Evolutionary conservation across 176 grass and related monocot genomes (phyloP), one percentile per base, ranked within the genome.

Genomic region (Echinochloa phyllopogon): DNA sequence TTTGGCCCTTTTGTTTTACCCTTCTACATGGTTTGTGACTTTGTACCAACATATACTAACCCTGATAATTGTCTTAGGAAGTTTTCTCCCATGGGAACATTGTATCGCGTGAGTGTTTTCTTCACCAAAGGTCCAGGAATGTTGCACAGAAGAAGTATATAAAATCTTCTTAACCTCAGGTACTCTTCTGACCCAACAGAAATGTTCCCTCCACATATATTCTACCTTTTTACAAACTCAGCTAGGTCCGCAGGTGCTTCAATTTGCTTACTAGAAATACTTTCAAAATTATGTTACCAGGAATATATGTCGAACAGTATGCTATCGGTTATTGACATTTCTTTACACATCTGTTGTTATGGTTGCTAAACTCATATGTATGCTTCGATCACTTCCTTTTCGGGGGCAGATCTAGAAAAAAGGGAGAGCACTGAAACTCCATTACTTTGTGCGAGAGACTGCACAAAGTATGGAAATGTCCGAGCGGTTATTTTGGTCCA

Each of bases 61-160:
- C 13, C 17, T 75, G 25, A 65, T 76, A 27, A 55, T 71, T 81
- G 69, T 27, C 38, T 40, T 76, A 71, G 70, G 62, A 64, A 62
- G 43, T 56, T 51, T 11, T 76, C 6, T 52, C 21, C 33, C 64
- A 55, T 25, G 5, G 63, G 13, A 52, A 12, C 11, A 43, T 61
- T 81, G 16, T 76, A 4, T 52, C 69, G n/a, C 52, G 12, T 17
- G 42, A 51, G 50, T 80, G 51, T 10, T 69, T 76, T 62, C 24
- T 77, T 82, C 68, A 24, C 33, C 78, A 77, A 77, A 55, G 38
- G 12, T 76, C 8, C 12, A 76, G 17, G 52, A 69, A 62, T 60
- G 24, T 81, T 76, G 43, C 52, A 58, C 65, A 27, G 23, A 57
- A 85, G 61, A 74, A 85, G 49, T 80, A 65, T 62, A 45, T 53